Conservation (phyloP, 441 rosid genomes). For the Euphorbia celastroides region DNA sequence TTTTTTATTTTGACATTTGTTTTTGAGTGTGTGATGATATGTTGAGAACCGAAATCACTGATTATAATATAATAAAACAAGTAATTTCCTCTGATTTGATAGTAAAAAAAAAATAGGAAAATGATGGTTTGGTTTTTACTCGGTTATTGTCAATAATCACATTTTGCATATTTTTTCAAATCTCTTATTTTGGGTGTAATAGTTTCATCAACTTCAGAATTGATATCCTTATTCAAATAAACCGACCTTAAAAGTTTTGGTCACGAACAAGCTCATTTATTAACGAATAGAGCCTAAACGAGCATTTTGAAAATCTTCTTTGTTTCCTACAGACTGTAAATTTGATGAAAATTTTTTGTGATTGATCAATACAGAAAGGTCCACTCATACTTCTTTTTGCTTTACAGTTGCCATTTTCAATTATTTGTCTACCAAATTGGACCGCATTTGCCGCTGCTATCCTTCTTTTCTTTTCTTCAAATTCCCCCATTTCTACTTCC, state of each 20-base stretch:
- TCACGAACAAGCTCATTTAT: too few species aligned
- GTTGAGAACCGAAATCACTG: constrained; percentile 22
- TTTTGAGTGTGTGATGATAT: constrained; percentile 38
- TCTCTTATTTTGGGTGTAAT: not conserved
- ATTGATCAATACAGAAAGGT: not conserved
- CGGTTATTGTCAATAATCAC: not conserved
- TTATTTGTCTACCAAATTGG: not conserved
- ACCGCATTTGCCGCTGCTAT: not conserved
- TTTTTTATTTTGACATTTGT: constrained; percentile 29
- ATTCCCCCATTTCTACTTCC: not conserved
- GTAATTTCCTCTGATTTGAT: too few species aligned
- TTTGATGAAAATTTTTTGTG: not conserved
- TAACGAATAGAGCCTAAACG: too few species aligned
- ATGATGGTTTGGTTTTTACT: constrained; percentile 26
- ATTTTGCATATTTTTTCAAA: not conserved
- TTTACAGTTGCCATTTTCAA: not conserved
- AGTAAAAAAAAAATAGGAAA: constrained; percentile 30
- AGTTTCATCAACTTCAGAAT: too few species aligned
- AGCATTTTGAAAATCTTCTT: not conserved
- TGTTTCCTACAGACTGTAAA: not conserved
- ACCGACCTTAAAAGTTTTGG: too few species aligned
- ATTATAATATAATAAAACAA: constrained; percentile 35
- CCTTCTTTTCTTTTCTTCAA: not conserved
- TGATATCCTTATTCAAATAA: too few species aligned
- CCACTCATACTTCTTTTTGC: not conserved